Percentiles rank a stretch among this genome's conserved stretches.
Evolutionary conservation across 1,139 yeast genomes (phyloP).

Genomic region (Taphrina wiesneri): DNA sequence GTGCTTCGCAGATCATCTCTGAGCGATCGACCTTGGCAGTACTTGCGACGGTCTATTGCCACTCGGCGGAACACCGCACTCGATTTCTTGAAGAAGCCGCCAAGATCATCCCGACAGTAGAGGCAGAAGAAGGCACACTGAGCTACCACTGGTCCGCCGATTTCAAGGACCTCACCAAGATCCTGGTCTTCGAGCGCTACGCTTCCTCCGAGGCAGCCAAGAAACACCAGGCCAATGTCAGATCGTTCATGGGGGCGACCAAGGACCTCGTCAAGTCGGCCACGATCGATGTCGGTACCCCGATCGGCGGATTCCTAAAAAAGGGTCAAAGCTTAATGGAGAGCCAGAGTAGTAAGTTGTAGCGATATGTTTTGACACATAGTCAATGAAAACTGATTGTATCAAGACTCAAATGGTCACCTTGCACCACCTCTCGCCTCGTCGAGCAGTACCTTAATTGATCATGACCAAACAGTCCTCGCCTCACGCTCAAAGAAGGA

Average conservation of each 20-base stretch:
- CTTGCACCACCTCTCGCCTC: conserved; percentile 7
- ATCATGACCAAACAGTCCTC: background rate
- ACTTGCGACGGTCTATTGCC: background rate
- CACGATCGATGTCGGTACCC: conserved; percentile 15
- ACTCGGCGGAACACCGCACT: conserved; percentile 14
- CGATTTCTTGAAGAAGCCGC: conserved; percentile 13
- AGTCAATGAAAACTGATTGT: conserved; percentile 4
- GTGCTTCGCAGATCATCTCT: conserved; percentile 8
- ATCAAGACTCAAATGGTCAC: background rate
- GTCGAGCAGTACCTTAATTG: background rate
- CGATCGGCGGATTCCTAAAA: conserved; percentile 22
- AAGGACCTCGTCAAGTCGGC: conserved; percentile 10
- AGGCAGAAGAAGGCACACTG: conserved; percentile 24
- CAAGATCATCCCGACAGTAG: conserved; percentile 3
- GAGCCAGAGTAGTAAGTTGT: conserved; percentile 27
- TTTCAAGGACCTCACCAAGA: conserved; percentile 13
- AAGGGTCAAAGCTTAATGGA: conserved; percentile 11
- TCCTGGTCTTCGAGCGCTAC: conserved; percentile 31
- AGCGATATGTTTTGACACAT: background rate
- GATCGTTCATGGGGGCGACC: conserved; percentile 1
- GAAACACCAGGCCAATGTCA: conserved; percentile 1
- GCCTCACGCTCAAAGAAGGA: background rate
- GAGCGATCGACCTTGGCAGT: conserved; percentile 17
- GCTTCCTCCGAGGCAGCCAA: conserved; percentile 3
- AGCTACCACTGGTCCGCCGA: conserved; percentile 29